Conservation (phyloP, 176 grass and related monocot species). For the Coix lacrymajobi region DNA sequence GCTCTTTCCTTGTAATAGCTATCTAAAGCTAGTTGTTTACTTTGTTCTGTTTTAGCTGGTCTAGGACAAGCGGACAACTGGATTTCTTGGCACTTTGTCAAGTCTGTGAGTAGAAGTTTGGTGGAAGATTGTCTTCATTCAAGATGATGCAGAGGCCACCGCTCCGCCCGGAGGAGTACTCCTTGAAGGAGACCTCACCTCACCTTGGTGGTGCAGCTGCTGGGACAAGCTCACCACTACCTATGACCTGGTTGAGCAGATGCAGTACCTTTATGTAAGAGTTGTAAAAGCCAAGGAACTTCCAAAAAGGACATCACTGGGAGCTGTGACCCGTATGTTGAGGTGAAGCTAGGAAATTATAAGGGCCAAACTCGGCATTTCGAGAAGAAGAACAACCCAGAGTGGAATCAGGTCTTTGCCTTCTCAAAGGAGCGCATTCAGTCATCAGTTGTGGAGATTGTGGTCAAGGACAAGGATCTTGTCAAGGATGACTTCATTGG, state of each 20-base stretch:
- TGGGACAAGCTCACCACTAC: conserved; percentile 68
- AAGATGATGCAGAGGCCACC: conserved; percentile 68
- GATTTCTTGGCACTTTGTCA: background rate
- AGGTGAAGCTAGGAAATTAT: conserved; percentile 68
- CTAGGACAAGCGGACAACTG: background rate
- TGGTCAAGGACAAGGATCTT: conserved; percentile 63
- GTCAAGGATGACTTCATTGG: conserved; percentile 63
- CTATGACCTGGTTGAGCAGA: conserved; percentile 73
- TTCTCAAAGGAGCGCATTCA: conserved; percentile 71
- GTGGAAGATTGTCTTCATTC: conserved; percentile 6
- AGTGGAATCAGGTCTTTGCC: conserved; percentile 77
- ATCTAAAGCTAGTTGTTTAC: background rate
- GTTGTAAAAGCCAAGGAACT: conserved; percentile 69
- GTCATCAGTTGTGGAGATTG: conserved; percentile 50
- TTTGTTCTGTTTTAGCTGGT: conserved; percentile 5
- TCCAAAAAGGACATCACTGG: conserved; percentile 59
- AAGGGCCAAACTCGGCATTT: conserved; percentile 54
- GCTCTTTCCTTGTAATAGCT: background rate
- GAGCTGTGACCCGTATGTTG: conserved; percentile 61
- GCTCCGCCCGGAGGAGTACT: conserved; percentile 52
- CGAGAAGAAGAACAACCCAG: conserved; percentile 61
- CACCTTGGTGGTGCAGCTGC: conserved; percentile 52
- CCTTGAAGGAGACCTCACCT: conserved; percentile 70
- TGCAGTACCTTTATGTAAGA: conserved; percentile 73
- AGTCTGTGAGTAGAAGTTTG: background rate